Evolutionary conservation across 2,329 filamentous ascomycete species (phyloP), one percentile per base, ranked within the genome.

Genomic region (Cucurbitaria berberidis): DNA sequence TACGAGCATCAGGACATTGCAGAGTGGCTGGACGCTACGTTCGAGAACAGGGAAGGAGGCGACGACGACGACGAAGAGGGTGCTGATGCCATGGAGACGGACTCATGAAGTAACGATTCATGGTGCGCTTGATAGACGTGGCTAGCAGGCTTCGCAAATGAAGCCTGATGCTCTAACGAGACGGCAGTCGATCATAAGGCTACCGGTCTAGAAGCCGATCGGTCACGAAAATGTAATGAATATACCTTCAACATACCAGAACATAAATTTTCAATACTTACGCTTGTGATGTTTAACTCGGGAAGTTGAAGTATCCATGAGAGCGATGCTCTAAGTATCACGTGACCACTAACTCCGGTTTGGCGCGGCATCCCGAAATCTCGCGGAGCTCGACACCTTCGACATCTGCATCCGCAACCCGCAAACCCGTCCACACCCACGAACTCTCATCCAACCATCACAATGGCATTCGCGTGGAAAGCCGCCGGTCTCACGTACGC

Each of bases 381-480:
- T 66, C 59, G 57, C 52, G 57, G 60, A 47, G 63, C 65, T 59
- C 54, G 57, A 63, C 54, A 63, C 58, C 65, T 66, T 66, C 57
- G 64, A 63, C 57, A 57, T 53, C 54, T 47, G 51, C 63, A 59
- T 53, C 60, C 49, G 59, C 60, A 59, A 66, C 57, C 58, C 57
- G 41, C 55, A 56, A 60, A 55, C 60, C 55, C 62, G 55, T 56
- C 59, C 62, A 53, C 55, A 59, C 52, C 59, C 58, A 59, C 62
- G 45, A 64, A 64, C 42, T 60, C 67, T 40, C 62, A 63, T 60
- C 61, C 64, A 59, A 70, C 72, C 76, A 70, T 74, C 86, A 91
- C 86, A 82, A 99, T 98, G 95, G 84, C 89, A 82, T 93, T 93
- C 84, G 91, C 93, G 77, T 99, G 93, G 95, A 98, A 97, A 90